Evolutionary conservation across 1,139 yeast species (phyloP).

Genomic region (Saccharomyces hybrid): DNA sequence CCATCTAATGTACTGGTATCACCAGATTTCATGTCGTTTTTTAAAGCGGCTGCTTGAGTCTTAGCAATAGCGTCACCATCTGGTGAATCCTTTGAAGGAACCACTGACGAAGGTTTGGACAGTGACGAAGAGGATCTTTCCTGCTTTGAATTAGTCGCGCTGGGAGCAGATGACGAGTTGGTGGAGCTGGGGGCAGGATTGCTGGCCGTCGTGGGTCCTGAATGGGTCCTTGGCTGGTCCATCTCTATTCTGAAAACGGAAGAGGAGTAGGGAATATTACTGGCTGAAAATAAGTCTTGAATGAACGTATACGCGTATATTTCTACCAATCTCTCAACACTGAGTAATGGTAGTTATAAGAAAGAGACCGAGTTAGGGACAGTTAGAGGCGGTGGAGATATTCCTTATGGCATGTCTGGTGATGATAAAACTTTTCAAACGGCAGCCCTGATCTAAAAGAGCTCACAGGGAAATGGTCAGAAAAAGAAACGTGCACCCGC

Average conservation of each 20-base stretch:
- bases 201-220: constrained; percentile 10
- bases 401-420: background rate
- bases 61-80: background rate
- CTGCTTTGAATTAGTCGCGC: constrained; percentile 1
- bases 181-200: constrained; percentile 2
- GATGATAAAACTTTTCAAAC: constrained; percentile 1
- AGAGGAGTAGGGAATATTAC: background rate
- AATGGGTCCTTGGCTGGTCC: constrained; percentile 17
- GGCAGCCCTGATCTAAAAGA: constrained; percentile 1
- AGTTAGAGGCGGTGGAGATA: background rate
- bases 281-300: background rate
- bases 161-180: constrained; percentile 7
- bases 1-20: background rate
- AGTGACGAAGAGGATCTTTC: background rate
- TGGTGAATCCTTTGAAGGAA: background rate
- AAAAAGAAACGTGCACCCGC: background rate
- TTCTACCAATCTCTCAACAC: background rate
- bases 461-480: background rate
- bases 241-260: constrained; percentile 3
- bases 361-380: background rate
- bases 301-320: background rate
- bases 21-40: background rate
- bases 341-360: background rate
- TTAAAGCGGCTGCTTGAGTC: background rate
- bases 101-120: background rate